A percentile compares a stretch with the other conserved stretches of the same genome.
Evolutionary conservation across 768 basidiomycete species (phyloP).

Genomic region (Leccinum incarnatum): DNA sequence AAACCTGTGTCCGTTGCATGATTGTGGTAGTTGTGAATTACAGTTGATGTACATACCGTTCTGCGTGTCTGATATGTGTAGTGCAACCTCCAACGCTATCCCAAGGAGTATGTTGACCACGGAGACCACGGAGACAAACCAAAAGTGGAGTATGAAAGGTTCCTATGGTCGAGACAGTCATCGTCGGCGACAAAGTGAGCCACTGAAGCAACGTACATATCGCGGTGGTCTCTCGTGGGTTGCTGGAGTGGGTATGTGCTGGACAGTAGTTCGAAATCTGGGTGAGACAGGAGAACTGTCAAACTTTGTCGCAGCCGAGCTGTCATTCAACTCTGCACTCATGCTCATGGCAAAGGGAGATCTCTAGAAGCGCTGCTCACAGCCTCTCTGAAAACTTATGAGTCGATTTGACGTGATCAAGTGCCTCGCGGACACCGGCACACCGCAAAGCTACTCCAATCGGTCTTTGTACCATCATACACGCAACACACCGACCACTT

Average conservation of each 20-base stretch:
- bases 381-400: not conserved
- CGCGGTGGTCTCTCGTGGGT: slow-evolving; percentile 35
- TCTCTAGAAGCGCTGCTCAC: not conserved
- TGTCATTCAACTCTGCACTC: not conserved
- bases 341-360: slow-evolving; percentile 4
- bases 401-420: no score
- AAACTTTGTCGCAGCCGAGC: not conserved
- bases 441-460: no score
- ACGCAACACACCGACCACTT: no score
- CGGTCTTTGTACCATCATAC: no score
- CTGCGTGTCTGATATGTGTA: slow-evolving; percentile 16
- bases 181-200: not conserved
- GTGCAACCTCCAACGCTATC: slow-evolving; percentile 10
- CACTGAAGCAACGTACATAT: slow-evolving; percentile 37
- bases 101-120: slow-evolving; percentile 39
- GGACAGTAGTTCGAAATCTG: slow-evolving; percentile 43
- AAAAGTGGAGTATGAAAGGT: slow-evolving; percentile 34
- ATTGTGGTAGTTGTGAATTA: not conserved
- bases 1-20: slow-evolving; percentile 45
- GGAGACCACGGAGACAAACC: slow-evolving; percentile 39
- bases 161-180: slow-evolving; percentile 18
- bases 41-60: slow-evolving; percentile 12
- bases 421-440: no score
- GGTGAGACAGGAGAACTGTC: slow-evolving; percentile 24
- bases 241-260: slow-evolving; percentile 48